A percentile compares a stretch with the other conserved stretches of the same genome.
Evolutionary conservation across 1,284 basidiomycete genomes (phyloP).

Genomic region (Inonotus obliquus): DNA sequence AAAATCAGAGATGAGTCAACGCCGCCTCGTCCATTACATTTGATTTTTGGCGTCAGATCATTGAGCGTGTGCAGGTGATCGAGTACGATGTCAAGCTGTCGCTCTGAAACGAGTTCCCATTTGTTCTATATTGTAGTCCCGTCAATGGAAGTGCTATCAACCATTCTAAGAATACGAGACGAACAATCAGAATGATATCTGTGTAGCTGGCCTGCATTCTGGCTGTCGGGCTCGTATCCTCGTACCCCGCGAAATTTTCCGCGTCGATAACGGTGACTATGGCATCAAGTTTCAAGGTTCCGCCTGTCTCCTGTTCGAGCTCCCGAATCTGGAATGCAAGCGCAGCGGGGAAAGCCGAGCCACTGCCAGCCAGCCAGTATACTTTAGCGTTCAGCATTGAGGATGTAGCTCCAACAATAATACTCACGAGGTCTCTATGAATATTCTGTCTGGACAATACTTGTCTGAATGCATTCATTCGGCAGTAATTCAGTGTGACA

Average conservation of each 20-base stretch:
- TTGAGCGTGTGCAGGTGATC: constrained; percentile 89
- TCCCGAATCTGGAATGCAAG: constrained; percentile 89
- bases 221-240: constrained; percentile 84
- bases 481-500: not conserved
- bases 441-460: constrained; percentile 79
- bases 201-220: constrained; percentile 93
- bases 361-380: constrained; percentile 45
- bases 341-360: constrained; percentile 87
- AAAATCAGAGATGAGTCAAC: constrained; percentile 77
- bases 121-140: constrained; percentile 56
- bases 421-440: constrained; percentile 86
- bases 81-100: constrained; percentile 72
- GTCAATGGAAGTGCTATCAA: constrained; percentile 8
- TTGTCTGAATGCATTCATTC: constrained; percentile 51
- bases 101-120: constrained; percentile 78
- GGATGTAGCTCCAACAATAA: no score
- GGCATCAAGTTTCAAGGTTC: constrained; percentile 79
- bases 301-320: constrained; percentile 69
- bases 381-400: not conserved
- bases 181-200: constrained; percentile 78
- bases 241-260: constrained; percentile 86
- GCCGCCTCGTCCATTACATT: constrained; percentile 56
- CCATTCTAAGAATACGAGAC: constrained; percentile 26
- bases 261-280: constrained; percentile 89
- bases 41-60: constrained; percentile 81